Evolutionary conservation across 306 rosid species (phyloP), one percentile per base, ranked within the genome.

Genomic region (Begonia masoniana): DNA sequence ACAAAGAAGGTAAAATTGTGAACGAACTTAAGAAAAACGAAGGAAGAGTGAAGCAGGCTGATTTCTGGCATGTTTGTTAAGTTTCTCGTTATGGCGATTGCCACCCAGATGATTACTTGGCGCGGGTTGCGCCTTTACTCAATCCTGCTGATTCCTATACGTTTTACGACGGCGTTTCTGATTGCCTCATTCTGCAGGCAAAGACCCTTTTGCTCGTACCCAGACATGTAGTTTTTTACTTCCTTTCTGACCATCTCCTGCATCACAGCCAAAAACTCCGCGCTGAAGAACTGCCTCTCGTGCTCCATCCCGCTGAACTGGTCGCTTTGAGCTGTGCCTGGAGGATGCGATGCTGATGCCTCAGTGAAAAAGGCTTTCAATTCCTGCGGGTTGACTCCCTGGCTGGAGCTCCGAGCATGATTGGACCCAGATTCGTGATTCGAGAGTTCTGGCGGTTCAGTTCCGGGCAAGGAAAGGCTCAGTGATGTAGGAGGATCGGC

Each of bases 191-290:
- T 74, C 16, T 71, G 93, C 71, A 76, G 43, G 62, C 75, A 65
- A 35, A 68, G 12, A 12, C 94, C 96, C 6, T 68, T 76, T 36
- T 51, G 78, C 66, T 83, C 84, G 9, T 78, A n/a, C 59, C 82
- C 96, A 43, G 81, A 70, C 96, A 87, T 83, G 61, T 81, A 87
- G 60, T 46, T 74, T 49, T 75, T 75, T 72, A 87, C 94, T 64
- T 87, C 96, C 58, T 70, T 78, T 41, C 84, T 70, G 12, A 87
- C 63, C 96, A 87, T 83, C 61, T 87, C 94, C 61, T 81, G 94
- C 84, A 87, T 80, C 69, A 72, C 78, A 3, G 62, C 58, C 76
- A 83, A 42, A 24, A 81, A 83, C 68, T 87, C 94, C 0, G 64
- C 31, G 55, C 73, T 81, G 55, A 78, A 81, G n/a, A 76, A 78